Evolutionary conservation across 75 land plant genomes (phyloP), one percentile per base, ranked within the genome.

Genomic region (Sequoia sempervirens): DNA sequence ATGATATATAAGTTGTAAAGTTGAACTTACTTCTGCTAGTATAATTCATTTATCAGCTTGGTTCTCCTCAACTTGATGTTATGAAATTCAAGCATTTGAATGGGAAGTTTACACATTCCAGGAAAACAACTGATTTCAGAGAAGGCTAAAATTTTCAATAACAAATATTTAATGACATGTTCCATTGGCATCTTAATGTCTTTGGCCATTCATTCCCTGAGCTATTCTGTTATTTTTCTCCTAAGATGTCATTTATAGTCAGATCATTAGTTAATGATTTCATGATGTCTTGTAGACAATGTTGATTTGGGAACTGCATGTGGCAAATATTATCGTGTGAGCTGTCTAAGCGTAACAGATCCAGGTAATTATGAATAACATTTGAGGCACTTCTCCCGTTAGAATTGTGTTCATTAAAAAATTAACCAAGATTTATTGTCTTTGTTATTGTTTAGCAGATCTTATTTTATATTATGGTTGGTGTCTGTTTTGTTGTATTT

Each of bases 281-380:
- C 66, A 61, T 61, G 66, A 26, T 61, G n/a, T 61, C 66, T 82
- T 79, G 17, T 90, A 93, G 95, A 89, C 85, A 94, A 94, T 84
- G 93, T 90, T 45, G 96, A 94, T 81, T 47, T 94, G 40, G 96
- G 96, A 38, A 94, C 96, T 20, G 96, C 94, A 28, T 94, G 96
- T 84, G 96, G 96, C 11, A 94, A 94, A 85, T 94, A 91, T 40
- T 92, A 53, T 88, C 89, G 95, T 4, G 95, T 93, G 26, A 87
- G 87, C 81, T 91, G 93, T 86, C 86, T 93, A 14, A 92, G 91
- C 89, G 88, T 93, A 80, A 85, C 88, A 40, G 92, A 93, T 82
- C 91, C 91, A 66, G 94, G 93, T 92, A 82, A 58, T 87, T 5
- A 32, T 84, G 66, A 61, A 1, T 61, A 61, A 26, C n/a, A 23